A percentile compares a stretch with the other conserved stretches of the same genome.
phyloP scores from a whole-genome alignment of 257 asterid species.

The Solanum tacnaense region DNA sequence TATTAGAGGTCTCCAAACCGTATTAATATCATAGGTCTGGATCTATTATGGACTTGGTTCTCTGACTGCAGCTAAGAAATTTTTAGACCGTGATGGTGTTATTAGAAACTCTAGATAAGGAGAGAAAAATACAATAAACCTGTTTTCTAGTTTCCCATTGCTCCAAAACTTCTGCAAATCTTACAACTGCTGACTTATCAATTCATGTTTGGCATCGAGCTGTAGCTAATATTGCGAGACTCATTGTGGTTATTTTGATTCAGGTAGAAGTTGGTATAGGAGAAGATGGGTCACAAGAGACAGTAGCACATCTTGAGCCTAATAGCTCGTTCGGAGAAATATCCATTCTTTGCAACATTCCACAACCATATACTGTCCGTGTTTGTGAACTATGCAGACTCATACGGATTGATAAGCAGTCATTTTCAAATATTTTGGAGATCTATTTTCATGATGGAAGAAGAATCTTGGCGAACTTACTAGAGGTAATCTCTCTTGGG shows the following conservation, averaged over 20 bases:
- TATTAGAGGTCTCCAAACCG: neutral
- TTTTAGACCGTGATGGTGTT: neutral
- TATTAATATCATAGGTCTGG: neutral
- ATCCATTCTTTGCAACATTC: slow-evolving; percentile 85
- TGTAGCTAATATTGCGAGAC: neutral
- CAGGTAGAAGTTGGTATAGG: slow-evolving; percentile 73
- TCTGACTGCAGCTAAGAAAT: neutral
- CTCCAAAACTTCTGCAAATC: neutral
- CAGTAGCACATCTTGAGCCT: slow-evolving; percentile 41
- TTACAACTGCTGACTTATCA: neutral
- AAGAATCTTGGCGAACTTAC: slow-evolving; percentile 64
- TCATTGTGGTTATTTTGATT: neutral
- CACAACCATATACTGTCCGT: slow-evolving; percentile 89
- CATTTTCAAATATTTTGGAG: slow-evolving; percentile 80
- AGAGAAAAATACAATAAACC: neutral
- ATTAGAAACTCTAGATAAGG: neutral
- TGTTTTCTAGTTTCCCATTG: neutral
- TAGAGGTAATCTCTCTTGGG: slow-evolving; percentile 49
- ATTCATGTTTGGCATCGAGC: neutral
- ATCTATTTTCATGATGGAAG: slow-evolving; percentile 88
- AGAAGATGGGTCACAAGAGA: slow-evolving; percentile 62
- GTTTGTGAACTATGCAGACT: slow-evolving; percentile 80
- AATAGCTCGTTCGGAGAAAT: slow-evolving; percentile 64
- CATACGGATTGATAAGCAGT: slow-evolving; percentile 76
- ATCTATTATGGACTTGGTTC: neutral